A percentile compares a stretch with the other conserved stretches of the same genome.
These are phyloP conservation scores for Epichloe bromicola DNA, from an alignment of 2,329 filamentous ascomycete species.

Conservation along the genomic window DNA sequence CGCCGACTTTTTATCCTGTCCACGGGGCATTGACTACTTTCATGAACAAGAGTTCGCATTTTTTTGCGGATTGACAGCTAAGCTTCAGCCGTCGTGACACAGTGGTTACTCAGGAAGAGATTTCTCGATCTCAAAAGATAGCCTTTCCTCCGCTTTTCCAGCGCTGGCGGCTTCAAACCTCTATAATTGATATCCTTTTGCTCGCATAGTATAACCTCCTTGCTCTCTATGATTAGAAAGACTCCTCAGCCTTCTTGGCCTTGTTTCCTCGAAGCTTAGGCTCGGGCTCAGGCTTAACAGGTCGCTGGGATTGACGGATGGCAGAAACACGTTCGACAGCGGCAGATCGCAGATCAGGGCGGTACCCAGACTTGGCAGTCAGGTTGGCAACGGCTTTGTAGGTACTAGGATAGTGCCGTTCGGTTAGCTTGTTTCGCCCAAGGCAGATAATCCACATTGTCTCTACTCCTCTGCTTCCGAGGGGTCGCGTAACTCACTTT, in stretches of 20 bases:
- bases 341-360: constrained; percentile 58
- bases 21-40: background rate
- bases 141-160: background rate
- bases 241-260: constrained; percentile 55
- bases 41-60: background rate
- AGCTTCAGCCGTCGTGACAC: background rate
- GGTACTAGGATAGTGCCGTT: constrained; percentile 42
- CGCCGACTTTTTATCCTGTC: background rate
- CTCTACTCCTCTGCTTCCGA: background rate
- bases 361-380: constrained; percentile 77
- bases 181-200: background rate
- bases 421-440: background rate
- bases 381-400: constrained; percentile 79
- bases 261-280: constrained; percentile 67
- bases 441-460: constrained; percentile 10
- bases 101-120: background rate
- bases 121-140: background rate
- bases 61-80: background rate
- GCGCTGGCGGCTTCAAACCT: background rate
- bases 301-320: constrained; percentile 65
- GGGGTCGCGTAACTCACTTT: constrained; percentile 35
- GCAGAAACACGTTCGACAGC: constrained; percentile 82
- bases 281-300: constrained; percentile 62
- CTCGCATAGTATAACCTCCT: background rate
- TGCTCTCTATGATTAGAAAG: constrained; percentile 15